These are phyloP conservation scores for Quercus phellos DNA, from an alignment of 331 rosid species.

Conservation along the genomic window DNA sequence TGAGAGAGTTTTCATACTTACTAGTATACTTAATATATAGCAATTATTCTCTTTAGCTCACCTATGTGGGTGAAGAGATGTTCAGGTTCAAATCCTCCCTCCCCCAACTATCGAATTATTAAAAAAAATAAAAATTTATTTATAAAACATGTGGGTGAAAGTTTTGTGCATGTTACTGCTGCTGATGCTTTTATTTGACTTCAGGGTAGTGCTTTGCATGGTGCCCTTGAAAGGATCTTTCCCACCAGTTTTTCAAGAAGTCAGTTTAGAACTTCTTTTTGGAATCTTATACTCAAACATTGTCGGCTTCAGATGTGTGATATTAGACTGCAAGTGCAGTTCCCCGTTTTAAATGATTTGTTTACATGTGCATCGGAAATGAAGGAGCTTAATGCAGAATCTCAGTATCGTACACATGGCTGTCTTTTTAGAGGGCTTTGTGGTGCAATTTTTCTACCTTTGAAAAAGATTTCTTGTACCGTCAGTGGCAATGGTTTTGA, in stretches of 20 bases:
- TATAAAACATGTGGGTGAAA: not conserved
- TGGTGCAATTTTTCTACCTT: constrained; percentile 44
- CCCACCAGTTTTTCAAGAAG: constrained; percentile 34
- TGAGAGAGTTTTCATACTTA: not conserved
- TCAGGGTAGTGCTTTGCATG: constrained; percentile 83
- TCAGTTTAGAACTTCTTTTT: constrained; percentile 39
- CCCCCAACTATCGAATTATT: too few relatives aligned
- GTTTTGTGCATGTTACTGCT: constrained; percentile 1
- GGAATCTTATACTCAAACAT: constrained; percentile 56
- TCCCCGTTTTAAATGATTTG: constrained; percentile 45
- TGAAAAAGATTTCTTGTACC: constrained; percentile 37
- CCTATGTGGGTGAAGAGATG: not conserved
- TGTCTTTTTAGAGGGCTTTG: constrained; percentile 51
- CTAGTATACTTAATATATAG: not conserved
- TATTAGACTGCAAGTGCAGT: constrained; percentile 43
- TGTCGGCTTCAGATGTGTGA: constrained; percentile 49
- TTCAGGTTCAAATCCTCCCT: too few relatives aligned
- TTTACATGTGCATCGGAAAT: constrained; percentile 42
- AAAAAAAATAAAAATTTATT: too few relatives aligned
- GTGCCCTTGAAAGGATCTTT: constrained; percentile 53
- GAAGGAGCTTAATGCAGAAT: constrained; percentile 48
- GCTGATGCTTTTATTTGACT: constrained; percentile 27
- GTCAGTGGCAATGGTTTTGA: constrained; percentile 48
- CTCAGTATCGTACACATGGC: constrained; percentile 39
- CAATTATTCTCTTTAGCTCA: not conserved